phyloP scores from a whole-genome alignment of 805 yeast genomes.

The Starmera dryadoides region DNA sequence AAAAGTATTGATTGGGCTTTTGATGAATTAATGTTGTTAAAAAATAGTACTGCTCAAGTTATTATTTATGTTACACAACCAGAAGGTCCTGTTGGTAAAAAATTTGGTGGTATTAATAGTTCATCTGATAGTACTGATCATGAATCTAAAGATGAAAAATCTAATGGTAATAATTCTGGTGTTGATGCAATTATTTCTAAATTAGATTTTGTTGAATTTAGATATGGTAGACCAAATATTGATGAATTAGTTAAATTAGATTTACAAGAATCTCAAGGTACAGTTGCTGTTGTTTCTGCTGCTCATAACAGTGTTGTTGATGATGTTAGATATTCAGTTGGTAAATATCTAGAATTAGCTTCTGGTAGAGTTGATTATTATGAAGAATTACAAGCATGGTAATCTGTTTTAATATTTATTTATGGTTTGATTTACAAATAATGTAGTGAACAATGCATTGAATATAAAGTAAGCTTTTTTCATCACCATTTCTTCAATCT shows the following conservation, averaged over 20 bases:
- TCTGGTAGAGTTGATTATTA: constrained; percentile 42
- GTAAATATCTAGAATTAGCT: constrained; percentile 21
- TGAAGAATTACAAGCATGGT: constrained; percentile 59
- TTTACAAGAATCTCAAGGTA: constrained; percentile 28
- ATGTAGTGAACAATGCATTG: background rate
- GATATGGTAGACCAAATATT: constrained; percentile 39
- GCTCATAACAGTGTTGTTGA: constrained; percentile 52
- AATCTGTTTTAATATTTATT: constrained; percentile 2
- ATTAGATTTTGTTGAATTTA: constrained; percentile 27
- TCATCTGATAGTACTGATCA: constrained; percentile 1
- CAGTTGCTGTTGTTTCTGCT: constrained; percentile 44
- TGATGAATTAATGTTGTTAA: constrained; percentile 33
- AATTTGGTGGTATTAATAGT: background rate
- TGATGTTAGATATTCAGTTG: constrained; percentile 37
- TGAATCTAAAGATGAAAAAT: constrained; percentile 2
- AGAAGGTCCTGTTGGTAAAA: constrained; percentile 8
- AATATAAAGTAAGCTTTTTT: no score
- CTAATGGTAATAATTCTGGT: background rate
- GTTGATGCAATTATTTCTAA: constrained; percentile 1
- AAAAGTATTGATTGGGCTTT: constrained; percentile 44
- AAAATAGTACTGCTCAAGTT: constrained; percentile 6
- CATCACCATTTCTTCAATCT: background rate
- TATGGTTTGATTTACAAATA: no score
- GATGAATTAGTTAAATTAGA: constrained; percentile 29
- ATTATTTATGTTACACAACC: constrained; percentile 17